Evolutionary conservation across 306 rosid genomes (phyloP), one percentile per base, ranked within the genome.

Genomic region (Glycine latifolia): DNA sequence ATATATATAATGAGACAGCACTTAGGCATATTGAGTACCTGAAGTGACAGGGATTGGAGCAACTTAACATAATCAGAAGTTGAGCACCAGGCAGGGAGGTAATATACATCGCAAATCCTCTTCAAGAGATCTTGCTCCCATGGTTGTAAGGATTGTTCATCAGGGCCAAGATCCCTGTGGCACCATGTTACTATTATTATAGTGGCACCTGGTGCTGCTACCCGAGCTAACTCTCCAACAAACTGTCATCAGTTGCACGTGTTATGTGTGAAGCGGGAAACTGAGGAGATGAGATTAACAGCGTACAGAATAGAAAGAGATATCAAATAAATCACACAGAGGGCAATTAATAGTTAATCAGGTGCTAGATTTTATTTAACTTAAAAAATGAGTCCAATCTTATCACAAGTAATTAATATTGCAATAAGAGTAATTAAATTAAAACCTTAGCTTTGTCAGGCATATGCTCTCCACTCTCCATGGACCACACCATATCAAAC

Each of bases 381-480:
- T 58, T 10, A n/a, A 4, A 39, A 39, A 39, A 15, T 55, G 26
- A 55, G 31, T n/a, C 10, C 1, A 41, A 2, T 43, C 47, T 43
- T 10, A 3, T 3, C 37, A 60, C 41, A 26, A 60, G 66, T 17
- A 59, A 37, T 37, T 37, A 37, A 20, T 20, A 3, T 8, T 55
- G 2, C 11, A 56, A 26, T 26, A 1, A 26, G 31, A 26, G 31
- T 35, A 39, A 39, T 4, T 39, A 39, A 39, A 39, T 39, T 4
- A 59, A 61, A 88, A 83, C 97, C 97, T 92, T 93, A 4, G 89
- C n/a, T 85, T 95, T 95, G 85, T 91, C 95, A 56, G 98, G 99
- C 98, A 95, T 95, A 84, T 95, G 99, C 80, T 95, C 99, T 39
- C 99, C 99, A 77, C 99, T 95, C 85, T 95, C 99, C 99, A 95